These are phyloP conservation scores for Epichloe brachyelytri DNA, from an alignment of 2,329 filamentous ascomycete species.

Conservation along the genomic window DNA sequence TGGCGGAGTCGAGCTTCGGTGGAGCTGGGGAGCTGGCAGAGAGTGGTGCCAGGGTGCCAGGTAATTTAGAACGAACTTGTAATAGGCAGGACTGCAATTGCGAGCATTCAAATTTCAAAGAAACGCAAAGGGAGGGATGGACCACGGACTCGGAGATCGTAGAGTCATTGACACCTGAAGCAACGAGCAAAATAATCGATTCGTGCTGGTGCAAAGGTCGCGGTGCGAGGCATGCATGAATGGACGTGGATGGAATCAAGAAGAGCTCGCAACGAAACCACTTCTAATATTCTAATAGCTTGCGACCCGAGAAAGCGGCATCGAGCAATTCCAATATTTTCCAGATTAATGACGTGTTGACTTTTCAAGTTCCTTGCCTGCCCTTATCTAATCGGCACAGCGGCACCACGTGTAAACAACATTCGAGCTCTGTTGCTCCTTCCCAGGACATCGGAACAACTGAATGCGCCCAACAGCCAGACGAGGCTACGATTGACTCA, in stretches of 20 bases:
- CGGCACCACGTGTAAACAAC: background rate
- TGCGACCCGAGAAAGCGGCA: background rate
- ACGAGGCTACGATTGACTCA: too few species aligned
- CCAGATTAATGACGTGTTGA: too few species aligned
- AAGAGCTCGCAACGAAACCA: conserved; percentile 7
- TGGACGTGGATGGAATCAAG: conserved; percentile 18
- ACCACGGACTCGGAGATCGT: too few species aligned
- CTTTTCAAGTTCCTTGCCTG: background rate
- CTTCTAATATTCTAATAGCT: background rate
- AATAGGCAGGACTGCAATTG: background rate
- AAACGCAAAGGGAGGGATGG: background rate
- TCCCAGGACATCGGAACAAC: background rate
- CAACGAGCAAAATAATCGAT: too few species aligned
- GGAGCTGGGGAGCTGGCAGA: conserved; percentile 4
- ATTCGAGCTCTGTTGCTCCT: background rate
- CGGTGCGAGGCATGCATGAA: background rate
- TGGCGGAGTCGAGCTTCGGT: conserved; percentile 3
- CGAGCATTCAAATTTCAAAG: background rate
- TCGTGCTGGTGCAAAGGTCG: background rate
- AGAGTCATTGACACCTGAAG: too few species aligned
- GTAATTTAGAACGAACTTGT: background rate
- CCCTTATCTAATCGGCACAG: background rate
- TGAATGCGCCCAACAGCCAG: background rate
- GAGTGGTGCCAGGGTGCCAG: background rate
- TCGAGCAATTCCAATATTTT: background rate